These are phyloP conservation scores for Takakia lepidozioides DNA, from an alignment of 225 moss, liverwort and hornwort genomes.

Conservation along the genomic window DNA sequence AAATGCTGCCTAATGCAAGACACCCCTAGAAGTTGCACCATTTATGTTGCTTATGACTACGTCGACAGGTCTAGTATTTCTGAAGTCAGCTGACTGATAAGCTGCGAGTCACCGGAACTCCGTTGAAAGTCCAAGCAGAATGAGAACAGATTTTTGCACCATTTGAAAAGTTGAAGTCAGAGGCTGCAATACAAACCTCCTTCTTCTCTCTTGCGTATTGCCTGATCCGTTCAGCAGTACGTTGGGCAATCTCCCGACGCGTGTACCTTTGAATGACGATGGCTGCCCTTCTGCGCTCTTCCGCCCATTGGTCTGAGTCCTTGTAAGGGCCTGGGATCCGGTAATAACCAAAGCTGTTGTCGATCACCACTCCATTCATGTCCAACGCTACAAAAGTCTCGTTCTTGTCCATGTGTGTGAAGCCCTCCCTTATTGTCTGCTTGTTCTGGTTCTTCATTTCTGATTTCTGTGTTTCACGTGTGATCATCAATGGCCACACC, in stretches of 20 bases:
- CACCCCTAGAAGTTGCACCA: too few species aligned
- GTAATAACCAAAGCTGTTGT: constrained; percentile 46
- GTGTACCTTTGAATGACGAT: constrained; percentile 74
- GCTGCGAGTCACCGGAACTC: too few species aligned
- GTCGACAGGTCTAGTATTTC: too few species aligned
- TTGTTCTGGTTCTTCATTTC: constrained; percentile 32
- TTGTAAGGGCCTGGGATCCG: constrained; percentile 70
- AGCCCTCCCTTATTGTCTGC: constrained; percentile 66
- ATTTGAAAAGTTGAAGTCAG: too few species aligned
- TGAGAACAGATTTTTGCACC: too few species aligned
- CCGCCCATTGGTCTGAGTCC: constrained; percentile 67
- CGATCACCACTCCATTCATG: constrained; percentile 57
- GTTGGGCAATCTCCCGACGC: constrained; percentile 64
- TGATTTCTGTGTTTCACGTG: constrained; percentile 64
- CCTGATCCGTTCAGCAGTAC: constrained; percentile 55
- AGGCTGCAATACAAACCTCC: constrained; percentile 49
- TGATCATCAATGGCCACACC: constrained; percentile 27
- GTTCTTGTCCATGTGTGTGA: constrained; percentile 80
- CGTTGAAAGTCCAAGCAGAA: too few species aligned
- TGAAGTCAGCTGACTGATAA: too few species aligned
- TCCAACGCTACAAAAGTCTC: constrained; percentile 25
- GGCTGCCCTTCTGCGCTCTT: constrained; percentile 54
- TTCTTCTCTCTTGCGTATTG: constrained; percentile 54
- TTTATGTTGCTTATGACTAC: too few species aligned
- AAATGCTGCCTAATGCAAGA: too few species aligned